Evolutionary conservation across 192 early-diverging fungal genomes (phyloP).

Genomic region (Rhizoclosmatium globosum): DNA sequence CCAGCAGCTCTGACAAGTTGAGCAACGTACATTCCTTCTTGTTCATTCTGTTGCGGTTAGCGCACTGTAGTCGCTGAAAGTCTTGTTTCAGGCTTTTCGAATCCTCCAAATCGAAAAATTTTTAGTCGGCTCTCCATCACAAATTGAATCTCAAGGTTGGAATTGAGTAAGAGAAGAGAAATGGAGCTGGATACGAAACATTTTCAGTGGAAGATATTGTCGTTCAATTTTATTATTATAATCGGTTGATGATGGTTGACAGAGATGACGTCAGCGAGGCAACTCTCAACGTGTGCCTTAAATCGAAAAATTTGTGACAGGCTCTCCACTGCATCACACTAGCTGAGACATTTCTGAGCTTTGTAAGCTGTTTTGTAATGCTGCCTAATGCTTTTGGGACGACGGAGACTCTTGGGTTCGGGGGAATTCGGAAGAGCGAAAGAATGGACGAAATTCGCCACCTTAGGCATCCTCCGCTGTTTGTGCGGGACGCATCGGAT

Average conservation of each 20-base stretch:
- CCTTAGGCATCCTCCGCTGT: not conserved
- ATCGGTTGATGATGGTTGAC: too few species aligned
- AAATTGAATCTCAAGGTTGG: not conserved
- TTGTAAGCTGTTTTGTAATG: not conserved
- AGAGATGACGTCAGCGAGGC: too few species aligned
- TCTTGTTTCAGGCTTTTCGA: too few species aligned
- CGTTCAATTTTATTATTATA: too few species aligned
- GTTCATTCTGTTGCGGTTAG: not conserved
- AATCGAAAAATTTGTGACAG: too few species aligned
- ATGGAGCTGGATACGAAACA: too few species aligned
- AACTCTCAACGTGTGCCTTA: too few species aligned
- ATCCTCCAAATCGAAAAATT: not conserved
- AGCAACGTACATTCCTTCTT: not conserved
- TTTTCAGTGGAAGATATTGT: too few species aligned
- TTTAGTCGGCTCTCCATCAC: not conserved
- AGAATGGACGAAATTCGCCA: not conserved
- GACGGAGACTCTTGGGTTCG: not conserved
- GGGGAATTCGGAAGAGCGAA: not conserved
- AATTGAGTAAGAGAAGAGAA: too few species aligned
- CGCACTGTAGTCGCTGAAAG: not conserved
- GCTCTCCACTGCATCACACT: too few species aligned
- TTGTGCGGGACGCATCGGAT: not conserved
- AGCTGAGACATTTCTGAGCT: too few species aligned
- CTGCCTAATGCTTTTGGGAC: not conserved
- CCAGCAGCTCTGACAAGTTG: not conserved